These are phyloP conservation scores for Ganoderma boninense DNA, from an alignment of 1,284 basidiomycete species.

Conservation along the genomic window DNA sequence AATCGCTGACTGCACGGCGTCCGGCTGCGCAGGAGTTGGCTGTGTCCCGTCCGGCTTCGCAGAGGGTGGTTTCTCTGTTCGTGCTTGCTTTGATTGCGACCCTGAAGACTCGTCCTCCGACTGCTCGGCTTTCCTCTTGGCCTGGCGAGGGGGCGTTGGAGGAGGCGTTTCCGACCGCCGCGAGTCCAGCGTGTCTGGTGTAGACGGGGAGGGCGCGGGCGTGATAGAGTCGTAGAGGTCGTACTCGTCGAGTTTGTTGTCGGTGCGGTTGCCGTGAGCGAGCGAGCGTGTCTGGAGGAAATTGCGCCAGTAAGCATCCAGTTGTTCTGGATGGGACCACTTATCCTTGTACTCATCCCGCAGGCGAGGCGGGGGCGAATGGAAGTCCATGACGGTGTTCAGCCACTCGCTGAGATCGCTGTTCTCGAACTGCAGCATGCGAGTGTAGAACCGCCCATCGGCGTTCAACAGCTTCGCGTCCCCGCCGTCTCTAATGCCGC, in stretches of 20 bases:
- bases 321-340: slow-evolving; percentile 14
- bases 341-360: not conserved
- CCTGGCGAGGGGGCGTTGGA: too few species aligned
- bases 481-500: slow-evolving; percentile 3
- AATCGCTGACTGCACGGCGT: too few species aligned
- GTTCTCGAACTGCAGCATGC: not conserved
- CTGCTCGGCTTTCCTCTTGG: not conserved
- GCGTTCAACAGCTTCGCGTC: slow-evolving; percentile 11
- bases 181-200: too few species aligned
- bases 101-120: not conserved
- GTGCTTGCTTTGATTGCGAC: not conserved
- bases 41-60: too few species aligned
- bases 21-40: not conserved
- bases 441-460: not conserved
- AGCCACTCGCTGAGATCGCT: slow-evolving; percentile 15
- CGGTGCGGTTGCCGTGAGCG: not conserved
- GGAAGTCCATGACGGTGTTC: slow-evolving; percentile 18
- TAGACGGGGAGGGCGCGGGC: not conserved
- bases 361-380: not conserved
- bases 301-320: slow-evolving; percentile 15
- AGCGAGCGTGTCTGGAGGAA: slow-evolving; percentile 9
- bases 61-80: not conserved
- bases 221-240: not conserved
- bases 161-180: too few species aligned
- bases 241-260: not conserved